Conservation (phyloP, 2,329 filamentous ascomycete species). For the Aspergillus ruber region DNA sequence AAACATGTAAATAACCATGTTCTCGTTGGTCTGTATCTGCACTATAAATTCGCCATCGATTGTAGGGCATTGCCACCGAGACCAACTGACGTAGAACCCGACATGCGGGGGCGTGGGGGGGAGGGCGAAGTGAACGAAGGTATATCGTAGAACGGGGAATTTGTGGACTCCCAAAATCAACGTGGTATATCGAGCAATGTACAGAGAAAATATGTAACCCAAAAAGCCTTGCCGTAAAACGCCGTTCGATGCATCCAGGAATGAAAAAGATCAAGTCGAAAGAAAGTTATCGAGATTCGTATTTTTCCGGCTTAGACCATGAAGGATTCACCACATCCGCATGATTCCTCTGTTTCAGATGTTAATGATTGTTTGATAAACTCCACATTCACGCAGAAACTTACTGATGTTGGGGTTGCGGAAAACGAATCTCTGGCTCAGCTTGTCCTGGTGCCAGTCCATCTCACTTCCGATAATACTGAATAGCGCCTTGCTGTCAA, state of each 20-base stretch:
- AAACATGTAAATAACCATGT: neutral
- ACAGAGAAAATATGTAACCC: slow-evolving; percentile 7
- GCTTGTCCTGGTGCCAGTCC: slow-evolving; percentile 96
- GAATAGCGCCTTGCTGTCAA: slow-evolving; percentile 94
- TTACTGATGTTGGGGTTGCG: slow-evolving; percentile 96
- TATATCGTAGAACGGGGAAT: slow-evolving; percentile 7
- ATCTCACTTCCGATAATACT: slow-evolving; percentile 98
- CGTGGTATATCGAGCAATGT: slow-evolving; percentile 5
- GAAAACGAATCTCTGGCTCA: slow-evolving; percentile 89
- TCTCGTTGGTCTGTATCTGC: neutral
- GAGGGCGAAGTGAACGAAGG: neutral
- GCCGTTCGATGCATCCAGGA: slow-evolving; percentile 31
- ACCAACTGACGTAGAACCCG: neutral
- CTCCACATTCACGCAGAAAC: slow-evolving; percentile 34
- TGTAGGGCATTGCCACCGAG: neutral
- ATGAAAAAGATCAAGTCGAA: slow-evolving; percentile 7
- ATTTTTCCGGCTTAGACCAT: slow-evolving; percentile 53
- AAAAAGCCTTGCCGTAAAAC: slow-evolving; percentile 16
- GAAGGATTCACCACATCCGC: slow-evolving; percentile 93
- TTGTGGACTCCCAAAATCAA: slow-evolving; percentile 14
- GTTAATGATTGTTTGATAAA: slow-evolving; percentile 14
- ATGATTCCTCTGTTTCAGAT: slow-evolving; percentile 71
- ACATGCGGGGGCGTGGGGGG: neutral
- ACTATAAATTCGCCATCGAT: neutral
- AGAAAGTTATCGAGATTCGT: slow-evolving; percentile 3